Evolutionary conservation across 352 stramenopile species (phyloP), one percentile per base, ranked within the genome.

Genomic region (Pythium grandisporangium): DNA sequence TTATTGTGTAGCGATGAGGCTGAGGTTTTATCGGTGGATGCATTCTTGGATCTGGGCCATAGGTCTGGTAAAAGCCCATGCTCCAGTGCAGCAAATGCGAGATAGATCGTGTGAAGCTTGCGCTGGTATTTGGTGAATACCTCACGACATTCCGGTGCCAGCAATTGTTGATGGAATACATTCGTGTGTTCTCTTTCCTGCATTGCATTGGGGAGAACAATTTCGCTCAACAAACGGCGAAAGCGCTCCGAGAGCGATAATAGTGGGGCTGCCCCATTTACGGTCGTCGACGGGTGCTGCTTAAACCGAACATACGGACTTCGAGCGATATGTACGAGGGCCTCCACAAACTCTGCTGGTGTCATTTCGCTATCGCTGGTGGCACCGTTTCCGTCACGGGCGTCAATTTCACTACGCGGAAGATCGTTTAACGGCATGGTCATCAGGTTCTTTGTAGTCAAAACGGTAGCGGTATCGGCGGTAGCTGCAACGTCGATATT

Each of bases 291-390:
- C 10, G 27, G 14, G 14, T 8, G 8, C 8, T 32, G 27, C 16
- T 47, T 42, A 41, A 69, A 45, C 20, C 48, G 51, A 4, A 78
- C 37, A 35, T 55, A 58, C 40, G 61, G 61, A 45, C 68, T 83
- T 11, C 43, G 42, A 20, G 59, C 57, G 12, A 87, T 69, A 35
- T 78, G 58, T 12, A 84, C 54, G 11, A 87, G 54, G 11, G 66
- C 66, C 35, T 87, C 70, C 12, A 87, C 61, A 34, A 87, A 87
- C 43, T 87, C 70, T 8, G 56, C 66, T 0, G 68, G 63, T 3
- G 68, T 80, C 71, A 84, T 82, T 37, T 84, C 71, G 37, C 45
- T 59, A 12, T 58, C 32, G 20, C 53, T 59, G 14, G 26, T 26
- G 21, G 53, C 43, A 16, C 33, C 14, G 8, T 38, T 17, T 14